Evolutionary conservation across 2,329 filamentous ascomycete genomes (phyloP).

Genomic region (Xylaria sp.): DNA sequence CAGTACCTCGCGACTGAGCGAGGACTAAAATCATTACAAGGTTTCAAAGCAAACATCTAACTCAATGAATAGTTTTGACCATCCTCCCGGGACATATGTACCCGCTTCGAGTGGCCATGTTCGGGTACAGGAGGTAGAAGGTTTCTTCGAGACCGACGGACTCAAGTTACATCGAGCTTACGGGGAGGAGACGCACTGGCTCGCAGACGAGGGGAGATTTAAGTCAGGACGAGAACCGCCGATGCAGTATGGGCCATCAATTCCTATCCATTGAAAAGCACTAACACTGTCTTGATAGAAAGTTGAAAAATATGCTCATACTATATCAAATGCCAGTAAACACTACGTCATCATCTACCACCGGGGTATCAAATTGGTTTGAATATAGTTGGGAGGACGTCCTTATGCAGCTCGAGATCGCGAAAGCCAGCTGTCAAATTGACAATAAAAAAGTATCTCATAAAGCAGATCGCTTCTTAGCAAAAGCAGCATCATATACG

Average conservation of each 20-base stretch:
- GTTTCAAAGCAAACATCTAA: not conserved
- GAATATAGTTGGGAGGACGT: slow-evolving; percentile 6
- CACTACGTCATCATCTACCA: not conserved
- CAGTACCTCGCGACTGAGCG: too few species aligned
- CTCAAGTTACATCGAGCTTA: slow-evolving; percentile 8
- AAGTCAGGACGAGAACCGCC: slow-evolving; percentile 5
- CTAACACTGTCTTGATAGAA: slow-evolving; percentile 1
- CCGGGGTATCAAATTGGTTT: not conserved
- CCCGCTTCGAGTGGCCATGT: not conserved
- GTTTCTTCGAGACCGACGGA: slow-evolving; percentile 9
- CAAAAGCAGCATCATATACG: slow-evolving; percentile 12
- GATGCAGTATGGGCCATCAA: not conserved
- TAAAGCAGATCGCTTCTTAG: slow-evolving; percentile 18
- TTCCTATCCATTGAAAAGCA: not conserved
- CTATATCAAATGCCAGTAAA: slow-evolving; percentile 3
- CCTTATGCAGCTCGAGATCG: slow-evolving; percentile 2
- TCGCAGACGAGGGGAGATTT: slow-evolving; percentile 10
- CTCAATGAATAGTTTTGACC: not conserved
- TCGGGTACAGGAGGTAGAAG: slow-evolving; percentile 8
- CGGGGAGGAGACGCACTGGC: slow-evolving; percentile 13
- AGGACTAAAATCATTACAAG: not conserved
- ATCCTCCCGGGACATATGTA: not conserved
- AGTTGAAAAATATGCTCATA: slow-evolving; percentile 14
- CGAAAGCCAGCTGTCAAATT: slow-evolving; percentile 4
- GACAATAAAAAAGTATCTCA: not conserved